Base-by-base conservation (phyloP, 2,329 filamentous ascomycete species). In the Didymella pinodella region DNA sequence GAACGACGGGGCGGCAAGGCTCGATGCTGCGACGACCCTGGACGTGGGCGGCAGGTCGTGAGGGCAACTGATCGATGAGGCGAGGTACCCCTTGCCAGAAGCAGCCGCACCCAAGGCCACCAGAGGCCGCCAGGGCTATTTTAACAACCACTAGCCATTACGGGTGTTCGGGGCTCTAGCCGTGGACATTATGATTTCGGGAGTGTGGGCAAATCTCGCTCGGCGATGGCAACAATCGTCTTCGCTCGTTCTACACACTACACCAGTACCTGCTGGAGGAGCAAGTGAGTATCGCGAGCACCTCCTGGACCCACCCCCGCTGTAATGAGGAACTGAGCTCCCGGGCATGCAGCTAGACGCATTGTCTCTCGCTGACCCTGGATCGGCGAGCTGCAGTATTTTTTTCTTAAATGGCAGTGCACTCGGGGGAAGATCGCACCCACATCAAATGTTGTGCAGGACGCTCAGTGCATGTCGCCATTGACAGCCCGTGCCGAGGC, bases 61-160 rank as follows among this genome's bases (percentile, higher is more conserved):
- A 54, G 50, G 56, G 43, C 56, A 59, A 59, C 56, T 54, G 47
- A 38, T 49, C 18, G 56, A 50, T 48, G 50, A 46, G 50, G 50
- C 56, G 26, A 43, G 44, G 25, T 48, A 20, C 51, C 51, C 51
- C 51, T 54, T 54, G 56, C 50, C 40, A 59, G 46, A 53, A 48
- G 51, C 50, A 46, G 46, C 46, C 12, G 50, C 56, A 34, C 43
- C 34, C 38, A n/a, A 36, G 43, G 50, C 50, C 56, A 34, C 43
- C 34, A 51, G 22, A 36, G 43, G 56, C 50, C 56, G 34, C 43
- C 34, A 51, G 22, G 28, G 43, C 56, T 59, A 59, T 59, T 59
- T 58, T 43, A 40, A 34, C 52, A 22, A 48, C 47, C 32, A 28
- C 56, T 59, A 59, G 51, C 46, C 50, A 26, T n/a, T 38, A 54